phyloP scores from a whole-genome alignment of 805 yeast species.

The Metschnikowia drakensbergensis region DNA sequence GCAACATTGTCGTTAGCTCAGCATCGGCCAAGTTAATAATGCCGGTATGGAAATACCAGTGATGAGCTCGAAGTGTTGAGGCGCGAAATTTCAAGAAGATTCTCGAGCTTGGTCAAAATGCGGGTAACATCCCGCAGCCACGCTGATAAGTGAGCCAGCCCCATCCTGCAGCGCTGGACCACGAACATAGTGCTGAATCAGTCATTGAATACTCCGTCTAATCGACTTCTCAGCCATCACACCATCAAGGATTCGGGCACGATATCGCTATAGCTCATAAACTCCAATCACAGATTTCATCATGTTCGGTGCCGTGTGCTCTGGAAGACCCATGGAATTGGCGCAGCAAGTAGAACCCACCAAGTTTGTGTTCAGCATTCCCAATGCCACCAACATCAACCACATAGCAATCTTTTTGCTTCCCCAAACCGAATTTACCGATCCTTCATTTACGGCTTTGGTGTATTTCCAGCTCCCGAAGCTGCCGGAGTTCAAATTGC shows the following conservation, averaged over 20 bases:
- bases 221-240: too few relatives aligned
- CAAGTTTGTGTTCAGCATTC: slow-evolving; percentile 62
- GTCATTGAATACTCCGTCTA: background rate
- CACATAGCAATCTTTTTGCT: slow-evolving; percentile 81
- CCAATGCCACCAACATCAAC: slow-evolving; percentile 61
- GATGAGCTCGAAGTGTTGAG: background rate
- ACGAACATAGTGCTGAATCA: background rate
- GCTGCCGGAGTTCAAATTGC: slow-evolving; percentile 54
- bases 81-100: slow-evolving; percentile 8
- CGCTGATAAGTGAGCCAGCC: background rate
- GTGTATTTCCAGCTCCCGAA: slow-evolving; percentile 83
- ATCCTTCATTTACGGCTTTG: slow-evolving; percentile 71
- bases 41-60: too few relatives aligned
- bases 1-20: too few relatives aligned
- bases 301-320: slow-evolving; percentile 76
- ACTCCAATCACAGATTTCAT: too few relatives aligned
- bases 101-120: slow-evolving; percentile 9
- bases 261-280: too few relatives aligned
- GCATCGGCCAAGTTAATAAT: too few relatives aligned
- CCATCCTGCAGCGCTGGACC: background rate
- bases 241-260: too few relatives aligned
- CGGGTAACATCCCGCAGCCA: slow-evolving; percentile 7
- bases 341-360: slow-evolving; percentile 66
- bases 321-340: slow-evolving; percentile 58
- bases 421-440: slow-evolving; percentile 68